Conservation (phyloP, 495 filamentous ascomycete species). For the Letharia columbiana region DNA sequence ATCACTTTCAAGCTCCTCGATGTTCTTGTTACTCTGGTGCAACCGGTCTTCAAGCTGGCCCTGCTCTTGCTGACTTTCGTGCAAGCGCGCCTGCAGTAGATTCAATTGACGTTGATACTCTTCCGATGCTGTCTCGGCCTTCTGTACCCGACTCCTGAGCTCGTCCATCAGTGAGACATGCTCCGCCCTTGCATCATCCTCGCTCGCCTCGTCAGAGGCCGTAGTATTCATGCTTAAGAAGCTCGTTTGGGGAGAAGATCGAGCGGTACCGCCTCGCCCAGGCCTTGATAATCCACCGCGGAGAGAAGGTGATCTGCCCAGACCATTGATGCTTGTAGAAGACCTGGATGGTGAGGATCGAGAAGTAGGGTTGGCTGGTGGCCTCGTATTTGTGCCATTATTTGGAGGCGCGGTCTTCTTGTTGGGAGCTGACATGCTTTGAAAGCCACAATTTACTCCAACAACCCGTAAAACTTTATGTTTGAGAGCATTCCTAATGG, state of each 20-base stretch:
- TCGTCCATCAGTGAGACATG: conserved; percentile 77
- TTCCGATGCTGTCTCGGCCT: conserved; percentile 69
- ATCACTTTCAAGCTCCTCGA: conserved; percentile 71
- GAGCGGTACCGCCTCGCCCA: conserved; percentile 16
- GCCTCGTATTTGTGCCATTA: conserved; percentile 13
- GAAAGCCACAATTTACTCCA: conserved; percentile 1
- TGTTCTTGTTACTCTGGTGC: conserved; percentile 72
- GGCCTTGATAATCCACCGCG: conserved; percentile 19
- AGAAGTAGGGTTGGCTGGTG: conserved; percentile 15
- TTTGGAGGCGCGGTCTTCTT: conserved; percentile 7
- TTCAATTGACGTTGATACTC: conserved; percentile 76
- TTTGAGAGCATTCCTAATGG: background rate
- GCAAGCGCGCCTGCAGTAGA: conserved; percentile 74
- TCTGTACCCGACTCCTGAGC: conserved; percentile 67
- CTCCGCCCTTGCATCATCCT: conserved; percentile 58
- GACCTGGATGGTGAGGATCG: conserved; percentile 14
- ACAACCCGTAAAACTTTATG: background rate
- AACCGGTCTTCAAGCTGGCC: conserved; percentile 73
- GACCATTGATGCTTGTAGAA: conserved; percentile 17
- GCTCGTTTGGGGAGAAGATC: conserved; percentile 10
- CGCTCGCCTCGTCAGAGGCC: conserved; percentile 26
- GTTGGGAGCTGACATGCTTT: conserved; percentile 13
- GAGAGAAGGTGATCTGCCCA: conserved; percentile 19
- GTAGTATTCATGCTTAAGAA: conserved; percentile 8
- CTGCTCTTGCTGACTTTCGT: conserved; percentile 78